A percentile compares a stretch with the other conserved stretches of the same genome.
These are phyloP conservation scores for Fusarium continuum DNA, from an alignment of 2,329 filamentous ascomycete species.

Conservation along the genomic window DNA sequence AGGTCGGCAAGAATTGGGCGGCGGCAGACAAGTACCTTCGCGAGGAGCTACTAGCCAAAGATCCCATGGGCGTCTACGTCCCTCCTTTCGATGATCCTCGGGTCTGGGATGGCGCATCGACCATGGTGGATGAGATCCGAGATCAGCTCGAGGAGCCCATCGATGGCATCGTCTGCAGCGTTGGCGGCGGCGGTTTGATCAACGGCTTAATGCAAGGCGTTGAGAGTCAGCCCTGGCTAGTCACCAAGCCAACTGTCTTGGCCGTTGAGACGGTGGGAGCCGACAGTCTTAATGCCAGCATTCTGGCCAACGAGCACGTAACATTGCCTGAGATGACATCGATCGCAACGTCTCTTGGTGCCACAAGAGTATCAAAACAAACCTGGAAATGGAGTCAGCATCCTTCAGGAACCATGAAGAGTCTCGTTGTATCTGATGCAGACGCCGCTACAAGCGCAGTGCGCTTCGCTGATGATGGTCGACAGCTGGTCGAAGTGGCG, in stretches of 20 bases:
- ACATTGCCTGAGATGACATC: constrained; percentile 77
- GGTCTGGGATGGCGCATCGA: constrained; percentile 73
- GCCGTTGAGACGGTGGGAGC: constrained; percentile 81
- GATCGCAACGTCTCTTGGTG: constrained; percentile 78
- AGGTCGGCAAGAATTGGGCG: constrained; percentile 72
- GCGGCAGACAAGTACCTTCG: constrained; percentile 75
- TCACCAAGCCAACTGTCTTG: constrained; percentile 62
- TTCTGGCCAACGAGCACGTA: constrained; percentile 65
- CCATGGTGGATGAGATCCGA: constrained; percentile 63
- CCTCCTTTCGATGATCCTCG: constrained; percentile 75
- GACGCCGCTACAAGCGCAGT: constrained; percentile 83
- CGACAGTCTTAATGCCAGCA: constrained; percentile 71
- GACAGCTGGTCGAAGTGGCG: constrained; percentile 82
- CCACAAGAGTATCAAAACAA: constrained; percentile 72
- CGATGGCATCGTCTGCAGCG: constrained; percentile 78
- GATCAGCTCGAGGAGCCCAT: constrained; percentile 58
- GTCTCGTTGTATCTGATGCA: constrained; percentile 56
- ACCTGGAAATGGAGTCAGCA: constrained; percentile 71
- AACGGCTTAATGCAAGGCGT: constrained; percentile 79
- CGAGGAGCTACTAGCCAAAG: constrained; percentile 63
- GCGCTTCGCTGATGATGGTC: constrained; percentile 81
- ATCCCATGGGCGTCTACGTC: constrained; percentile 67
- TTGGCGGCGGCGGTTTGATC: constrained; percentile 83
- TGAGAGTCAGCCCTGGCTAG: constrained; percentile 54
- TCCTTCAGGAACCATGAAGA: constrained; percentile 48